These are phyloP conservation scores for Oehlia diaphana DNA, from an alignment of 192 early-diverging fungal species.

Conservation along the genomic window DNA sequence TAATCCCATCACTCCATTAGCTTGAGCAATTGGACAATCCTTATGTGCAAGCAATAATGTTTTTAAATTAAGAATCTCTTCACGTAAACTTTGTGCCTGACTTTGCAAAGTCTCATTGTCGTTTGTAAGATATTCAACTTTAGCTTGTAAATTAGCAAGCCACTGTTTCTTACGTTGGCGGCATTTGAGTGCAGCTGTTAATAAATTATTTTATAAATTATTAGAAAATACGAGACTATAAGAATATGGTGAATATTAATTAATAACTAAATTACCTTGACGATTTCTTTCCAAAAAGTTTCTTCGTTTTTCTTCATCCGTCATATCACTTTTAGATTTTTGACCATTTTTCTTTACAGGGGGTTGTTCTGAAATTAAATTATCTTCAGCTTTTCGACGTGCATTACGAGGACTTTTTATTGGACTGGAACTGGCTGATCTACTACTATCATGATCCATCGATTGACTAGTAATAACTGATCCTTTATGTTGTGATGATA, in stretches of 20 bases:
- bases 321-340: constrained; percentile 42
- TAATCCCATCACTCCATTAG: constrained; percentile 63
- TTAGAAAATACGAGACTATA: background rate
- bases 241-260: background rate
- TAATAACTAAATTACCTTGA: constrained; percentile 52
- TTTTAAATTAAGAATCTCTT: constrained; percentile 75
- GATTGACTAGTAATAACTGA: background rate
- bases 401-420: constrained; percentile 27
- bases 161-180: constrained; percentile 92
- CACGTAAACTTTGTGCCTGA: constrained; percentile 60
- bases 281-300: constrained; percentile 89
- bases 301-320: constrained; percentile 71
- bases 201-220: background rate
- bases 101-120: constrained; percentile 68
- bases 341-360: constrained; percentile 32
- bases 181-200: constrained; percentile 83
- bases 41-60: constrained; percentile 76
- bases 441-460: constrained; percentile 25
- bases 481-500: constrained; percentile 3
- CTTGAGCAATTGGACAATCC: constrained; percentile 70
- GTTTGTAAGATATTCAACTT: constrained; percentile 58
- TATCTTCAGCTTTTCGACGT: constrained; percentile 35
- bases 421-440: background rate
- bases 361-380: constrained; percentile 28
- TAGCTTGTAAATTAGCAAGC: constrained; percentile 76